phyloP scores from a whole-genome alignment of 306 rosid genomes.

The Crataegus laevigata region DNA sequence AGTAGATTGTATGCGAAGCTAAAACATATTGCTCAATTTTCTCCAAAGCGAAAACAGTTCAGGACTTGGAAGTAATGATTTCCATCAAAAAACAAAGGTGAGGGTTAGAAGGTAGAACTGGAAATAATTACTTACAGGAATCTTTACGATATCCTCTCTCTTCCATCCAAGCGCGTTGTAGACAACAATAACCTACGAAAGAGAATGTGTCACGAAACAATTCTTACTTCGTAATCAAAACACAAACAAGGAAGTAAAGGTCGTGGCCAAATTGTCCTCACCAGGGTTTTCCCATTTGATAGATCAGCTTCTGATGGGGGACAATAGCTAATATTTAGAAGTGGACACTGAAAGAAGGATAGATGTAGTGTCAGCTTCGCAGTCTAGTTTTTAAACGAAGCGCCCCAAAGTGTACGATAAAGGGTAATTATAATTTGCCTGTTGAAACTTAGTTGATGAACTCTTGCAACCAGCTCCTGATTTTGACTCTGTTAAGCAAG shows the following conservation, averaged over 20 bases:
- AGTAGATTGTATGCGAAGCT: neutral
- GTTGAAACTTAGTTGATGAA: conserved; percentile 41
- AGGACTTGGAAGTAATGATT: neutral
- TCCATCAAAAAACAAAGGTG: neutral
- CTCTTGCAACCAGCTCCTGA: conserved; percentile 27
- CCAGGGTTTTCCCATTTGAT: conserved; percentile 64
- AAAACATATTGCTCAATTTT: neutral
- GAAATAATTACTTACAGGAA: conserved; percentile 59
- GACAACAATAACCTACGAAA: conserved; percentile 54
- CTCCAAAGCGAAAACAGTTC: neutral
- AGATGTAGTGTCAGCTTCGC: neutral
- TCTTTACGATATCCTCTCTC: conserved; percentile 67
- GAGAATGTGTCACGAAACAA: neutral
- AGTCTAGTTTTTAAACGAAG: neutral
- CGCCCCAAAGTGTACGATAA: neutral
- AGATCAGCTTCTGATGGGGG: conserved; percentile 66
- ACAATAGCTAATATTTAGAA: conserved; percentile 80
- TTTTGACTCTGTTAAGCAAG: conserved; percentile 32
- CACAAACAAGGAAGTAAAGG: neutral
- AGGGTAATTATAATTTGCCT: conserved; percentile 37
- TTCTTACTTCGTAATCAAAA: neutral
- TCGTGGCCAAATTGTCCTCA: conserved; percentile 25
- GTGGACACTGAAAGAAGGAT: conserved; percentile 71
- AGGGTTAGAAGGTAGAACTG: neutral
- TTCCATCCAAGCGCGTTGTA: conserved; percentile 85